Evolutionary conservation across 805 yeast species (phyloP), one percentile per base, ranked within the genome.

Genomic region (Pichia californica): DNA sequence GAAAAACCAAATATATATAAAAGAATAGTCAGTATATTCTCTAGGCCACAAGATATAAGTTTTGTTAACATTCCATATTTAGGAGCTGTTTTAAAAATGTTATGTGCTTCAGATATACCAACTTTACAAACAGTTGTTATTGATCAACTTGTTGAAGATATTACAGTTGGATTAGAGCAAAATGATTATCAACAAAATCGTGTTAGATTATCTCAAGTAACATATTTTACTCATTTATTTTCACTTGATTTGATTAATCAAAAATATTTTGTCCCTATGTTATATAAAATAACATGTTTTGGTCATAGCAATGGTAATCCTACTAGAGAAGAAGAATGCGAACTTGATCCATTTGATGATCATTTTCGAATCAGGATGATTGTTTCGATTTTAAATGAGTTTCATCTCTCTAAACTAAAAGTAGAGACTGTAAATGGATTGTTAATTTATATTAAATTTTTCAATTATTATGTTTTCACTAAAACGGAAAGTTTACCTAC

Each of bases 291-390:
- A 7, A 46, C 86, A 4, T 75, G 81, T 33, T 75, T 66, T 58
- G 95, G 95, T 0, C 81, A 85, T 64, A 71, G 73, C 0, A 67
- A 70, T 45, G 76, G 76, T 41, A 71, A 71, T 40, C 89, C 94
- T 1, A 61, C 55, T 9, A 71, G 73, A 7, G 67, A 64, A 19
- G 50, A 44, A 4, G 32, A 56, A 3, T 64, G 69, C 26, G 72
- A 64, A 15, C 40, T 72, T n/a, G 96, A 88, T 62, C 64, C 64
- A 11, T 79, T 81, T 0, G 74, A 79, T 52, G 80, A 85, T 53
- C 85, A 80, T 55, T 86, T 87, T 61, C 70, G 96, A 45, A 66
- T 87, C 30, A 78, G 77, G 31, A 61, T 88, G 55, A 61, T 75
- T 16, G 56, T 74, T 23, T 58, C 68, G 0, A 56, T 77, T 5